Percentiles rank a stretch among this genome's conserved stretches.
Conservation (phyloP, 495 filamentous ascomycete genomes). For the Penicillium angulare region DNA sequence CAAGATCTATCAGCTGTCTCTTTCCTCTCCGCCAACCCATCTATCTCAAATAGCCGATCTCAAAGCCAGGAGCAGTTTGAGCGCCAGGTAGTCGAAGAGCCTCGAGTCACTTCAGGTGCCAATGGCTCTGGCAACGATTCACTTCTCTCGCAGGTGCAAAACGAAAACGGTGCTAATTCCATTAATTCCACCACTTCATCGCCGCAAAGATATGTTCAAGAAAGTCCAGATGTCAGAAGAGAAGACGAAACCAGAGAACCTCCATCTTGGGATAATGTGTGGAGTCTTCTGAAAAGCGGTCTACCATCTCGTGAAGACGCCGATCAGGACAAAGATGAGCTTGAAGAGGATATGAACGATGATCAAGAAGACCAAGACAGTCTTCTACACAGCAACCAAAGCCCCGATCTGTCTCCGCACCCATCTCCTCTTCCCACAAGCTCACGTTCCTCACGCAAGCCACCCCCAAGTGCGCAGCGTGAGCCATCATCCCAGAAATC, state of each 20-base stretch:
- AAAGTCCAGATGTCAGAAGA: not conserved
- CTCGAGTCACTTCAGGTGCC: not conserved
- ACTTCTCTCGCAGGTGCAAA: slow-evolving; percentile 10
- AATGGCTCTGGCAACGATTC: slow-evolving; percentile 14
- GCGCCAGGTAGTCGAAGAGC: slow-evolving; percentile 20
- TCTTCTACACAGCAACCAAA: slow-evolving; percentile 13
- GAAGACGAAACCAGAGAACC: not conserved
- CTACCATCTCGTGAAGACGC: slow-evolving; percentile 14
- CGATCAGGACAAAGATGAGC: slow-evolving; percentile 9
- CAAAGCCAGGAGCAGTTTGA: slow-evolving; percentile 11
- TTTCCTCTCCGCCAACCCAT: slow-evolving; percentile 22
- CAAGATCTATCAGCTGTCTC: slow-evolving; percentile 19
- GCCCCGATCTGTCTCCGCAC: not conserved
- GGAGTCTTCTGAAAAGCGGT: slow-evolving; percentile 12
- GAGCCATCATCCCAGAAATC: slow-evolving; percentile 1
- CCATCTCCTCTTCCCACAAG: slow-evolving; percentile 3
- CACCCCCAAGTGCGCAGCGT: slow-evolving; percentile 13
- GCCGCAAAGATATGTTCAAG: not conserved
- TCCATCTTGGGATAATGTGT: slow-evolving; percentile 5
- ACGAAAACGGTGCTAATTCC: not conserved
- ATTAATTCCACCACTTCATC: not conserved
- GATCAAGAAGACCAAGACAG: slow-evolving; percentile 11
- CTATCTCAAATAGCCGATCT: slow-evolving; percentile 3
- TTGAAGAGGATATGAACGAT: slow-evolving; percentile 1
- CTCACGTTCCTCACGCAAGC: slow-evolving; percentile 13